Conservation (phyloP, 352 stramenopile genomes). For the Pythium periplocum region DNA sequence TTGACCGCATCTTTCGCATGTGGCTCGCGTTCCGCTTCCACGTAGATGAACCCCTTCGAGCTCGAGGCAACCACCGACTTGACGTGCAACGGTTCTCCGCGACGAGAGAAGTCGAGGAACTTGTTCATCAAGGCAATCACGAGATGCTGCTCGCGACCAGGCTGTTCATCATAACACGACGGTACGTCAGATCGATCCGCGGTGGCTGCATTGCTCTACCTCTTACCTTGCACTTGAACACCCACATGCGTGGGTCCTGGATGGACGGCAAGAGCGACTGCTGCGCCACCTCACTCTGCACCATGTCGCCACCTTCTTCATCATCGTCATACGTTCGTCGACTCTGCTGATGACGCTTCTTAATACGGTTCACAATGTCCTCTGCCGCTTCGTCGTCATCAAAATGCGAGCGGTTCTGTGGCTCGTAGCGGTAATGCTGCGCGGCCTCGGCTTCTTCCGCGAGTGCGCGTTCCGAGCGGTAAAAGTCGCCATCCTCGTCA, state of each 20-base stretch:
- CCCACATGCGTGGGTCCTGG: slow-evolving; percentile 86
- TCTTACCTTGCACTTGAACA: slow-evolving; percentile 86
- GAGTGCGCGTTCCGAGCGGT: slow-evolving; percentile 66
- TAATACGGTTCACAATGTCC: slow-evolving; percentile 84
- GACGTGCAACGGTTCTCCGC: slow-evolving; percentile 77
- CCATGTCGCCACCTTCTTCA: slow-evolving; percentile 74
- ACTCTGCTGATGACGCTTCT: slow-evolving; percentile 85
- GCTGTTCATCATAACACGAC: slow-evolving; percentile 19
- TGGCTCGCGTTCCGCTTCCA: slow-evolving; percentile 82
- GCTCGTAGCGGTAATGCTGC: slow-evolving; percentile 70
- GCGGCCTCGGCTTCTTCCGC: slow-evolving; percentile 68
- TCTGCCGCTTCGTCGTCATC: slow-evolving; percentile 81
- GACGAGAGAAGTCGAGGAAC: slow-evolving; percentile 79
- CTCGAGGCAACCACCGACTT: slow-evolving; percentile 86
- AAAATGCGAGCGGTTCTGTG: slow-evolving; percentile 62
- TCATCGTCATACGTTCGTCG: slow-evolving; percentile 82
- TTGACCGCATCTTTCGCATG: slow-evolving; percentile 83
- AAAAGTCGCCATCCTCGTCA: slow-evolving; percentile 73
- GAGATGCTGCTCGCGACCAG: slow-evolving; percentile 80
- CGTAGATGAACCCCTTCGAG: slow-evolving; percentile 88
- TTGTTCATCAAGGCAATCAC: slow-evolving; percentile 89
- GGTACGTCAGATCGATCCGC: background rate
- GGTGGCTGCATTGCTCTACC: background rate
- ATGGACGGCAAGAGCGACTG: slow-evolving; percentile 86
- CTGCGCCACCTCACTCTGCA: slow-evolving; percentile 84